These are phyloP conservation scores for Marasmius sp. DNA, from an alignment of 1,284 basidiomycete genomes.

Conservation along the genomic window DNA sequence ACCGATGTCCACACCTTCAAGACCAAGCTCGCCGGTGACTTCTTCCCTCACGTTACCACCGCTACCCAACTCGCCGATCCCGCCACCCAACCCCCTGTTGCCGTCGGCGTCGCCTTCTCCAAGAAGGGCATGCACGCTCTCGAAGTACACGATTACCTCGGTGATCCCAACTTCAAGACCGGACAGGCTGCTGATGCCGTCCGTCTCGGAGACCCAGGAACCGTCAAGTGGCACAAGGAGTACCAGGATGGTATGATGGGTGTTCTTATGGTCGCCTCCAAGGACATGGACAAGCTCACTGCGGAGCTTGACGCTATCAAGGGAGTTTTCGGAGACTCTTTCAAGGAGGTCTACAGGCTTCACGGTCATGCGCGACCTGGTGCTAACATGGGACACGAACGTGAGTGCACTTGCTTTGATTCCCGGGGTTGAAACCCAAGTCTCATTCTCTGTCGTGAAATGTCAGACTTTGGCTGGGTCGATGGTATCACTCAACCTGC, in stretches of 20 bases:
- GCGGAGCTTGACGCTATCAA: neutral
- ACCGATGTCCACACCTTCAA: no score
- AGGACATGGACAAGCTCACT: neutral
- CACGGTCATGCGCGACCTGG: neutral
- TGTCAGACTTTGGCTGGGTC: neutral
- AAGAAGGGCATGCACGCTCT: slow-evolving; percentile 27
- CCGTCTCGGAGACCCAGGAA: slow-evolving; percentile 25
- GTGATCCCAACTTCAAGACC: slow-evolving; percentile 26
- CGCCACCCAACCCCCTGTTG: slow-evolving; percentile 17
- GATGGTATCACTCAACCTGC: neutral
- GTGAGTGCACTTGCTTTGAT: neutral
- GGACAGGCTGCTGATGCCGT: slow-evolving; percentile 30
- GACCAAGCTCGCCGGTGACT: no score
- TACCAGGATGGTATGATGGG: neutral
- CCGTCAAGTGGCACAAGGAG: slow-evolving; percentile 24
- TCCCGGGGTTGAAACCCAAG: neutral
- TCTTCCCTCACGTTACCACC: no score
- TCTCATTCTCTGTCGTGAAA: no score
- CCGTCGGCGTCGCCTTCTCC: slow-evolving; percentile 31
- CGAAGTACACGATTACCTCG: slow-evolving; percentile 30
- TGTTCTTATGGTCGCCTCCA: neutral
- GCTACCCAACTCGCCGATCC: no score
- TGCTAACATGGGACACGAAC: neutral
- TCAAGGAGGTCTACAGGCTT: neutral
- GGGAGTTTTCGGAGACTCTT: neutral